Evolutionary conservation across 176 grass and related monocot genomes (phyloP).

Genomic region (Aegilops sharonensis): DNA sequence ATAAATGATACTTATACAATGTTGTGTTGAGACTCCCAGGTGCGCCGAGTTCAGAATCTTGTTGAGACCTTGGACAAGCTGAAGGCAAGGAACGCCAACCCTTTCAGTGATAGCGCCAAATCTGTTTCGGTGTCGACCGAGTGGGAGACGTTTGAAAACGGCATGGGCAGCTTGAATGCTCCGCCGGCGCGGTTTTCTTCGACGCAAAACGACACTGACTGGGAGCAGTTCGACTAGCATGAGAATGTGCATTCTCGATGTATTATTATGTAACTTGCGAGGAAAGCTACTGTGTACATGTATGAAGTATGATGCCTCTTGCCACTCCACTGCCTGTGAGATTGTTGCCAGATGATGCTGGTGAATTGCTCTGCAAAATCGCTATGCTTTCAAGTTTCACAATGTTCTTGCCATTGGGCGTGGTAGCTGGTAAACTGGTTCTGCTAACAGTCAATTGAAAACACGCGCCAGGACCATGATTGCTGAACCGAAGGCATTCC

Average conservation of each 20-base stretch:
- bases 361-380: constrained; percentile 2
- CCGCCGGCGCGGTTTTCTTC: constrained; percentile 53
- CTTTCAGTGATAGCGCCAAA: constrained; percentile 39
- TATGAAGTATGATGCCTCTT: constrained; percentile 23
- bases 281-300: constrained; percentile 34
- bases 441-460: background rate
- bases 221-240: constrained; percentile 71
- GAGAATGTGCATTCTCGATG: background rate
- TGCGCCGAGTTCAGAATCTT: constrained; percentile 51
- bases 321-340: constrained; percentile 31
- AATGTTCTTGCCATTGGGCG: background rate
- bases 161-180: constrained; percentile 67
- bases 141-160: constrained; percentile 63
- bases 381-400: background rate
- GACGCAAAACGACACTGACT: constrained; percentile 40
- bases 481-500: background rate
- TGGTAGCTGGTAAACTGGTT: background rate
- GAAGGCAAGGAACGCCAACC: constrained; percentile 68
- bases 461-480: background rate
- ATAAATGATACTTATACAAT: background rate
- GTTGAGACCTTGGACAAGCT: constrained; percentile 65
- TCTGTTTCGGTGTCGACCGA: constrained; percentile 60
- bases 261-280: constrained; percentile 34
- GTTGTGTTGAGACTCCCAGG: constrained; percentile 37
- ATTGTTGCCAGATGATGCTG: constrained; percentile 10